Evolutionary conservation across 2,329 filamentous ascomycete species (phyloP), one percentile per base, ranked within the genome.

Genomic region (Pleoardoris graminearum): DNA sequence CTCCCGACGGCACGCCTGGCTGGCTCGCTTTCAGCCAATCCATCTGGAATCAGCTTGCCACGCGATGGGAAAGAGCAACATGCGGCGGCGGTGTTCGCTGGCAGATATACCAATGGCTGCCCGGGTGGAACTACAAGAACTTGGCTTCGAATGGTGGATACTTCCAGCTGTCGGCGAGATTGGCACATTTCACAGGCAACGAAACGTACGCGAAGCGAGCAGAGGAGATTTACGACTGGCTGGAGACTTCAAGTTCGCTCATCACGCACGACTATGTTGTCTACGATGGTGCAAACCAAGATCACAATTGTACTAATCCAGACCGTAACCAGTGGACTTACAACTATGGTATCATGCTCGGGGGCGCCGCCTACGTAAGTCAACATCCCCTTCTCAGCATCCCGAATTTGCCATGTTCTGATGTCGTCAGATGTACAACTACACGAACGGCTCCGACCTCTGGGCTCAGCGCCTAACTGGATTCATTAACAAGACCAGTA

Each of bases 1-100:
- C 73, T 3, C 68, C 69, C 1, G 43, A 61, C 6, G 65, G 67
- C 32, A 55, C 73, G 19, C 74, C 75, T 1, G 66, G 63, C 29
- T 77, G 75, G 74, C 67, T 77, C n/a, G 71, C 68, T 4, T 64
- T 77, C 12, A 74, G 74, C 2, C 66, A 70, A 45, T 62, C 62
- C 32, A 66, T 70, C 43, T 67, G 70, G 56, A 70, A 71, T 50
- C 60, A 62, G 33, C 63, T 70, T 27, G 57, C 51, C 8, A 38
- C 47, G 10, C 66, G 67, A 37, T 71, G 62, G 61, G 61, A 69
- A 17, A 42, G 29, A 6, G 42, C 48, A 14, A 45, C 54, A 7
- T 71, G 68, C 50, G 52, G 51, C 25, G 68, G 68, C 6, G 68
- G 68, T 3, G 43, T 70, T 14, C 60, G 60, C 16, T 70, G 68